Conservation (phyloP, 75 land plant species). For the Adiantum capillusveneris region DNA sequence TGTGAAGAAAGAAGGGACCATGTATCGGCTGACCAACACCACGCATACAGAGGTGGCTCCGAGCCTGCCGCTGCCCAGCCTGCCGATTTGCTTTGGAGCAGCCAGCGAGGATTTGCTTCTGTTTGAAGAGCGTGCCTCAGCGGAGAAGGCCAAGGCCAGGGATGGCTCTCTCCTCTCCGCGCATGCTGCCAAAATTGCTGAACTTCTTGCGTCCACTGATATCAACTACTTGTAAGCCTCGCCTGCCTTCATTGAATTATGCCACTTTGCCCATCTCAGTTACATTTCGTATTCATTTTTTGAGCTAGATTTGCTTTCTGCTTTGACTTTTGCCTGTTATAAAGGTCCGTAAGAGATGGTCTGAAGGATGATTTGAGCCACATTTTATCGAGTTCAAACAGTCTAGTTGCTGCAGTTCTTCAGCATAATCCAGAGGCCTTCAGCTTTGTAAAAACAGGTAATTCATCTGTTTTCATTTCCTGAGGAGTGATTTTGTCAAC, state of each 20-base stretch:
- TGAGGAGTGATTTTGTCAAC: background rate
- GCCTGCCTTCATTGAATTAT: too few species aligned
- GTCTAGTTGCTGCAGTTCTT: constrained; percentile 56
- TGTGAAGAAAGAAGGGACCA: background rate
- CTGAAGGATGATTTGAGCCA: constrained; percentile 7
- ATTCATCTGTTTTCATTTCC: background rate
- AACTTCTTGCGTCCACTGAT: constrained; percentile 65
- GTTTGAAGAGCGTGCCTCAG: constrained; percentile 33
- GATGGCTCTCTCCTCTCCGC: constrained; percentile 14
- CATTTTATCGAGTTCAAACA: constrained; percentile 33
- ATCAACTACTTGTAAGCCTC: constrained; percentile 64
- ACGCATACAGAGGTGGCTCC: constrained; percentile 65
- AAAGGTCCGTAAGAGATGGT: constrained; percentile 36
- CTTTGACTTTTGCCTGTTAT: background rate
- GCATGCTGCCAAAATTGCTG: constrained; percentile 63
- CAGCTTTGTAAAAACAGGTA: constrained; percentile 51
- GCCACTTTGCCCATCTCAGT: background rate
- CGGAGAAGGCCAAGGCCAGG: constrained; percentile 10
- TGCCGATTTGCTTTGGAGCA: constrained; percentile 69
- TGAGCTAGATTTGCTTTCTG: background rate
- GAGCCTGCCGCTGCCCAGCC: constrained; percentile 57
- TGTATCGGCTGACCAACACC: constrained; percentile 61
- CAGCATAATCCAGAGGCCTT: constrained; percentile 59
- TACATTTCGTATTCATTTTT: background rate
- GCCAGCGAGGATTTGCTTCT: constrained; percentile 35